Evolutionary conservation across 1,284 basidiomycete genomes (phyloP).

Genomic region (Cryptococcus sp.): DNA sequence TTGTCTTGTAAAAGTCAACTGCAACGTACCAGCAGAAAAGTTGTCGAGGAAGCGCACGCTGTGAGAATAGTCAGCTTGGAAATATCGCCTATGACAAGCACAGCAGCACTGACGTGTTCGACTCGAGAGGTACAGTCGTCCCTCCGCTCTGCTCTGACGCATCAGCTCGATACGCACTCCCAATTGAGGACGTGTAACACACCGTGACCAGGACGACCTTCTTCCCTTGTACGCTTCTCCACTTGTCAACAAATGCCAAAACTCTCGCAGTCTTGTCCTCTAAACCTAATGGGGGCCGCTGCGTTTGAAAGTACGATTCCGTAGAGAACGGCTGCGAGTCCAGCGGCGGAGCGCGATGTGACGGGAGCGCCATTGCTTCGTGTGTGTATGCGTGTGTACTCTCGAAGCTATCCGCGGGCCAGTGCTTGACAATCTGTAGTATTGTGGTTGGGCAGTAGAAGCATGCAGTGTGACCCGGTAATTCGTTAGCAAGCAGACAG

Average conservation of each 20-base stretch:
- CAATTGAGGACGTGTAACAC: slow-evolving; percentile 49
- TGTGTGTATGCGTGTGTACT: neutral
- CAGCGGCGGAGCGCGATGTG: slow-evolving; percentile 5
- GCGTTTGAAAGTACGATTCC: slow-evolving; percentile 81
- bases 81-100: slow-evolving; percentile 1
- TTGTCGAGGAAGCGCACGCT: slow-evolving; percentile 98
- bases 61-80: slow-evolving; percentile 15
- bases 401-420: too few relatives aligned
- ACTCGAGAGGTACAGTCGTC: slow-evolving; percentile 90
- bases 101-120: slow-evolving; percentile 80
- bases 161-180: neutral
- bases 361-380: slow-evolving; percentile 5
- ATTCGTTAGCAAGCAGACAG: too few relatives aligned
- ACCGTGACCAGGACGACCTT: slow-evolving; percentile 93
- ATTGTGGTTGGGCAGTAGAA: too few relatives aligned
- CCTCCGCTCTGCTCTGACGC: slow-evolving; percentile 76
- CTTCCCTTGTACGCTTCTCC: slow-evolving; percentile 64
- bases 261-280: slow-evolving; percentile 66
- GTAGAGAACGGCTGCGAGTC: slow-evolving; percentile 64
- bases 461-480: too few relatives aligned
- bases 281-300: slow-evolving; percentile 70
- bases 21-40: slow-evolving; percentile 83
- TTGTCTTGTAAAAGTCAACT: neutral
- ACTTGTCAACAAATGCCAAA: slow-evolving; percentile 67
- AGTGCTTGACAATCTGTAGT: too few relatives aligned